These are phyloP conservation scores for Albifimbria verrucaria DNA, from an alignment of 2,329 filamentous ascomycete species.

Conservation along the genomic window DNA sequence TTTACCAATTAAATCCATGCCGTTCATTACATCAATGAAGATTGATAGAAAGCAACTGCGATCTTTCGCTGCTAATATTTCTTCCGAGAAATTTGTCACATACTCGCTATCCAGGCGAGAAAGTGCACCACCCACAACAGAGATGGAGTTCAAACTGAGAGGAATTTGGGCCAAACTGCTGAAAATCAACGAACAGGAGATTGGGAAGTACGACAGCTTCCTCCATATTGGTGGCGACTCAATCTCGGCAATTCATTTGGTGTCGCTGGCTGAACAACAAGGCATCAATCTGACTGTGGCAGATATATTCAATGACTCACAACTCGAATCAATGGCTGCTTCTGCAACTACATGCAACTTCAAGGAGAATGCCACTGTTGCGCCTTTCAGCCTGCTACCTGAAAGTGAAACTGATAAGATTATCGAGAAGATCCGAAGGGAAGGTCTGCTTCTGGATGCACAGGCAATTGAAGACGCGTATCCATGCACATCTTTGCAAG, in stretches of 20 bases:
- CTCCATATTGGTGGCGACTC: slow-evolving; percentile 43
- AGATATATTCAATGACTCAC: no score
- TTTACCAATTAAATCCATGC: slow-evolving; percentile 8
- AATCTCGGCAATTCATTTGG: slow-evolving; percentile 41
- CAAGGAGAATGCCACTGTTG: background rate
- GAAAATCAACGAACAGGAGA: slow-evolving; percentile 19
- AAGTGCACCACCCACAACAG: slow-evolving; percentile 20
- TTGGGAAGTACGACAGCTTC: slow-evolving; percentile 34
- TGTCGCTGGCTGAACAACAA: slow-evolving; percentile 37
- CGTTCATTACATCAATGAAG: slow-evolving; percentile 13
- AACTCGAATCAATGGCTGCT: slow-evolving; percentile 40
- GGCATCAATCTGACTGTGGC: no score
- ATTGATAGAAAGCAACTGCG: slow-evolving; percentile 9
- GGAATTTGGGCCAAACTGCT: slow-evolving; percentile 29
- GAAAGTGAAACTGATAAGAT: no score
- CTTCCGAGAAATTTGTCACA: slow-evolving; percentile 5
- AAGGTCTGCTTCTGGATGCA: background rate
- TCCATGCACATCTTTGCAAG: slow-evolving; percentile 3
- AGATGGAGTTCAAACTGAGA: slow-evolving; percentile 29
- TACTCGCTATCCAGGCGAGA: background rate
- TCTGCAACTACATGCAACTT: background rate
- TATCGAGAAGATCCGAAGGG: background rate
- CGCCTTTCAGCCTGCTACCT: background rate
- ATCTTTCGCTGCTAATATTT: slow-evolving; percentile 1
- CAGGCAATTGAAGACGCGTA: slow-evolving; percentile 3